phyloP scores from a whole-genome alignment of 2,329 filamentous ascomycete genomes.

The Pseudocercospora vitis region DNA sequence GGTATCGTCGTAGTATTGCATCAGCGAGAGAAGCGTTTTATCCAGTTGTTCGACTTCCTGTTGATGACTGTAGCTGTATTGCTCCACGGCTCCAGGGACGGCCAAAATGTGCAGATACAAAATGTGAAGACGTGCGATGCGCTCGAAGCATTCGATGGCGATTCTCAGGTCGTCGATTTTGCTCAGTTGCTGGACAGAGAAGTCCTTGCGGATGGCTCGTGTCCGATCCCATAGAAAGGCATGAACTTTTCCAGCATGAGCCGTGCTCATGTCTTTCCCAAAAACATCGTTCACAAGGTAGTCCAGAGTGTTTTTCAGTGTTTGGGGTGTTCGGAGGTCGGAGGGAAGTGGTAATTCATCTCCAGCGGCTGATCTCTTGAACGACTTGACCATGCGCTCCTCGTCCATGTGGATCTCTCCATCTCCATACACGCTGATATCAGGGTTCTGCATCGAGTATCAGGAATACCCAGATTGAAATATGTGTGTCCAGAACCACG shows the following conservation, averaged over 20 bases:
- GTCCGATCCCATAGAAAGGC: slow-evolving; percentile 67
- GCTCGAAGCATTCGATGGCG: slow-evolving; percentile 61
- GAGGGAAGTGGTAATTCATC: slow-evolving; percentile 63
- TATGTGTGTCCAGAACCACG: slow-evolving; percentile 24
- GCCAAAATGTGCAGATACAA: slow-evolving; percentile 61
- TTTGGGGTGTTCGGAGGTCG: slow-evolving; percentile 59
- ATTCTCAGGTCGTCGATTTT: slow-evolving; percentile 57
- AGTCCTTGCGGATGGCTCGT: slow-evolving; percentile 64
- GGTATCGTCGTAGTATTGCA: slow-evolving; percentile 61
- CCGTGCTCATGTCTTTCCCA: slow-evolving; percentile 45
- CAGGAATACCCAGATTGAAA: slow-evolving; percentile 25
- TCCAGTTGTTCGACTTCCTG: slow-evolving; percentile 66
- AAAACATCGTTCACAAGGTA: slow-evolving; percentile 52
- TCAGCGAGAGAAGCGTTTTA: slow-evolving; percentile 60
- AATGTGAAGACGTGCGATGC: slow-evolving; percentile 64
- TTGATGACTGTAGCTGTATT: slow-evolving; percentile 55
- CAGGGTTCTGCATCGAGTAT: slow-evolving; percentile 36
- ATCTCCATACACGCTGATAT: slow-evolving; percentile 27
- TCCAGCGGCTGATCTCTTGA: slow-evolving; percentile 62
- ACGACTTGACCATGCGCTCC: slow-evolving; percentile 63
- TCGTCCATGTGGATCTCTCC: slow-evolving; percentile 47
- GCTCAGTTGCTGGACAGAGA: slow-evolving; percentile 62
- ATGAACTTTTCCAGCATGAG: slow-evolving; percentile 52
- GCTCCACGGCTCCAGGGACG: slow-evolving; percentile 44
- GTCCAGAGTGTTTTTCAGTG: slow-evolving; percentile 46